Percentiles rank a stretch among this genome's conserved stretches.
These are phyloP conservation scores for Dioscorea alata DNA, from an alignment of 106 monocot species.

Conservation along the genomic window DNA sequence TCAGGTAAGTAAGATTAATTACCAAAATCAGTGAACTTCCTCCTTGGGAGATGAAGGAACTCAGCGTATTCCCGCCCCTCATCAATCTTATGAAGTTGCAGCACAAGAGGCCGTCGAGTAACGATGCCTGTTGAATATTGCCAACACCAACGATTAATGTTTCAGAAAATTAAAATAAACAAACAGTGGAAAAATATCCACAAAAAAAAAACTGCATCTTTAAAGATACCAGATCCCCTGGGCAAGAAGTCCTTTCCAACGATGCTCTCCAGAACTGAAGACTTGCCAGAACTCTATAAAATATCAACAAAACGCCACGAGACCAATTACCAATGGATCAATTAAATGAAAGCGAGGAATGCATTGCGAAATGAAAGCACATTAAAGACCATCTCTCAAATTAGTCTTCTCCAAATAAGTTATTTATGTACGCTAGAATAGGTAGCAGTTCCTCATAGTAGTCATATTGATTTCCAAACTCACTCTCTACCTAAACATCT, in stretches of 20 bases:
- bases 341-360: too few relatives aligned
- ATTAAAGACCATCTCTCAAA: too few relatives aligned
- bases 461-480: too few relatives aligned
- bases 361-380: too few relatives aligned
- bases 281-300: constrained; percentile 58
- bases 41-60: constrained; percentile 73
- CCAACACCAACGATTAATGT: background rate
- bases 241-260: constrained; percentile 65
- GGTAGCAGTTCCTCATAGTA: too few relatives aligned
- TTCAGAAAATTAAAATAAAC: background rate
- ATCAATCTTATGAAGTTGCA: constrained; percentile 87
- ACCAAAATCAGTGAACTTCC: constrained; percentile 91
- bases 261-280: constrained; percentile 57
- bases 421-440: too few relatives aligned
- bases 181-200: background rate
- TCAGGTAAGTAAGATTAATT: background rate
- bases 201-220: background rate
- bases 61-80: constrained; percentile 83
- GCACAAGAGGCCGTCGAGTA: constrained; percentile 80
- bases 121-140: constrained; percentile 59
- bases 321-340: too few relatives aligned
- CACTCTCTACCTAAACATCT: too few relatives aligned
- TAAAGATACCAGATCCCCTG: constrained; percentile 41
- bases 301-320: background rate
- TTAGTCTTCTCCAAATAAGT: too few relatives aligned